Conservation (phyloP, 225 moss, liverwort and hornwort genomes). For the Neckera pumila region DNA sequence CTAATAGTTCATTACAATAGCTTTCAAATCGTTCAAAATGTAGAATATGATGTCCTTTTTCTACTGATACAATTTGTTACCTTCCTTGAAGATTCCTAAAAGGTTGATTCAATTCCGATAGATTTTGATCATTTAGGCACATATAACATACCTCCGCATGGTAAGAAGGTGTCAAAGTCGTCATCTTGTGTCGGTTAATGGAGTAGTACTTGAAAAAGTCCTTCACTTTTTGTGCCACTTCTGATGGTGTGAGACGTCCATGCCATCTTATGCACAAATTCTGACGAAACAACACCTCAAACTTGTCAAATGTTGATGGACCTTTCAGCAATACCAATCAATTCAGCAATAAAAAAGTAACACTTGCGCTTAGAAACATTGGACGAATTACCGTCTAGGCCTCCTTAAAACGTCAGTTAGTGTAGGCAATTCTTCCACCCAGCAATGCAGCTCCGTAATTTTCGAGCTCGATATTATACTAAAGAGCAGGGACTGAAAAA, state of each 20-base stretch:
- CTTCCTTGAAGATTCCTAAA: not conserved
- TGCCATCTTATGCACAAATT: conserved; percentile 76
- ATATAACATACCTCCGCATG: conserved; percentile 58
- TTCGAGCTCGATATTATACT: not conserved
- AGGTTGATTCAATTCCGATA: not conserved
- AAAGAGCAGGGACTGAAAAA: not conserved
- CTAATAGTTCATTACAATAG: not conserved
- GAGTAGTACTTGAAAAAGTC: conserved; percentile 88
- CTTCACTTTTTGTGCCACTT: conserved; percentile 86
- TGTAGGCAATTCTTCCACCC: not conserved
- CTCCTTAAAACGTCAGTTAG: not conserved
- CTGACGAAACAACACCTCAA: conserved; percentile 7
- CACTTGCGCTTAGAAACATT: not conserved
- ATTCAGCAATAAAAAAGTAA: not conserved
- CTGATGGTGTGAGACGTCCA: conserved; percentile 60
- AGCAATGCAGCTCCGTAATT: not conserved
- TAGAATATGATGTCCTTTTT: not conserved
- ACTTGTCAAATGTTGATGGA: not conserved
- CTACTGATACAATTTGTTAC: not conserved
- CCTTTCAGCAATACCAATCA: not conserved
- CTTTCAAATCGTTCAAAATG: not conserved
- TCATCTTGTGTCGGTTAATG: conserved; percentile 86
- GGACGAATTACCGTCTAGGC: not conserved
- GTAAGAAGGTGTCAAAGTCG: conserved; percentile 74
- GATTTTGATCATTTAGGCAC: not conserved